Conservation (phyloP, 1,284 basidiomycete genomes). For the Apiotrichum domesticum region DNA sequence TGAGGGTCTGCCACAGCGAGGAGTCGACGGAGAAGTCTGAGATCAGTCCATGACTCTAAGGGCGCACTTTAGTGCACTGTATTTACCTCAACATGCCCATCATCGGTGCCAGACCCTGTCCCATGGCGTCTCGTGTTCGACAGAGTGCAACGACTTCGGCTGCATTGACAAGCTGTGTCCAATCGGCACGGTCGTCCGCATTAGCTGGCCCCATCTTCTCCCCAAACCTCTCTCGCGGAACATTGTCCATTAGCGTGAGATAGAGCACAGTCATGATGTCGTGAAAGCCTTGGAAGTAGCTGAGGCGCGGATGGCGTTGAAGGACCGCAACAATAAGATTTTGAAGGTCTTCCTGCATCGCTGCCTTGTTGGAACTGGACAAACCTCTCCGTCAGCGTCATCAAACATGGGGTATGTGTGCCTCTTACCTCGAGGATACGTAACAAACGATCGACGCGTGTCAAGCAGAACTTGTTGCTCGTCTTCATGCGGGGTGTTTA, state of each 20-base stretch:
- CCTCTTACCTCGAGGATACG: conserved; percentile 70
- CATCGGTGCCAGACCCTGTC: conserved; percentile 71
- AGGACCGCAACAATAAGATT: conserved; percentile 70
- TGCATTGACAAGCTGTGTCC: conserved; percentile 59
- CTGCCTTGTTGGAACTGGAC: conserved; percentile 40
- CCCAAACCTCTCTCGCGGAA: conserved; percentile 2
- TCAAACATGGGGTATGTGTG: neutral
- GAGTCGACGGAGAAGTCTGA: conserved; percentile 63
- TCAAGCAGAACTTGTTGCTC: conserved; percentile 79
- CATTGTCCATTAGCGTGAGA: conserved; percentile 56
- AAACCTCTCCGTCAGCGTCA: no score
- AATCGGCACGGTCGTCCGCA: conserved; percentile 41
- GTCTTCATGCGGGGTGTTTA: conserved; percentile 56
- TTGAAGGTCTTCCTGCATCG: conserved; percentile 62
- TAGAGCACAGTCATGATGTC: conserved; percentile 83
- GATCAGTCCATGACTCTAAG: neutral
- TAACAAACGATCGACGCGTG: conserved; percentile 79
- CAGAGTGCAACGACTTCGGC: conserved; percentile 57
- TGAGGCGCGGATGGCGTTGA: conserved; percentile 62
- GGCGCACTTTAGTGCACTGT: no score
- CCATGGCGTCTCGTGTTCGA: conserved; percentile 83
- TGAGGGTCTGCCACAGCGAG: conserved; percentile 63
- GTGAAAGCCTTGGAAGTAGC: conserved; percentile 92
- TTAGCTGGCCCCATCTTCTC: neutral
- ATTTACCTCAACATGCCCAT: conserved; percentile 70